These are phyloP conservation scores for Aspergillus sp. DNA, from an alignment of 2,329 filamentous ascomycete genomes.

Conservation along the genomic window DNA sequence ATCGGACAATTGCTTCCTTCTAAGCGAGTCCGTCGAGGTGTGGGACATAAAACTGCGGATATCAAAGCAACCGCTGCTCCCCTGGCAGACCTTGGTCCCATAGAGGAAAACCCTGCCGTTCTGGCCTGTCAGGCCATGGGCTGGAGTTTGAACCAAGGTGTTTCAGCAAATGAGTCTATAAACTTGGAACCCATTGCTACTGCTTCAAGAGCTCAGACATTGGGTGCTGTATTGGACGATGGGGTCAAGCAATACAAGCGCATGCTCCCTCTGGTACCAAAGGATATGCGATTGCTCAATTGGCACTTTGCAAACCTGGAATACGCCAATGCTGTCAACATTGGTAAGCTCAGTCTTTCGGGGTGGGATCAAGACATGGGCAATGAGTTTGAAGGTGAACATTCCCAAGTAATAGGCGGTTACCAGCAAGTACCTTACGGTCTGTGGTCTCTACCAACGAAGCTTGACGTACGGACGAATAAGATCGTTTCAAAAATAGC, in stretches of 20 bases:
- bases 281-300: constrained; percentile 86
- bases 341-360: constrained; percentile 78
- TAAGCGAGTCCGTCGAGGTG: constrained; percentile 40
- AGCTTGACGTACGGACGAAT: constrained; percentile 71
- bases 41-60: constrained; percentile 45
- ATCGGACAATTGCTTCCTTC: constrained; percentile 39
- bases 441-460: constrained; percentile 69
- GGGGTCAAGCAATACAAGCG: constrained; percentile 83
- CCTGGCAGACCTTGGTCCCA: constrained; percentile 58
- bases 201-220: constrained; percentile 60
- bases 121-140: constrained; percentile 76
- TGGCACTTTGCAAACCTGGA: constrained; percentile 99
- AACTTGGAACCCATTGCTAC: constrained; percentile 64
- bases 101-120: constrained; percentile 67
- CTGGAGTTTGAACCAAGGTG: constrained; percentile 67
- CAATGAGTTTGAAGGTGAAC: constrained; percentile 93
- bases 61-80: constrained; percentile 44
- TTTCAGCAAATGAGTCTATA: constrained; percentile 61
- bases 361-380: constrained; percentile 97
- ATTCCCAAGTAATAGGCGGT: constrained; percentile 88
- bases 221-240: constrained; percentile 88
- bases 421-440: constrained; percentile 93
- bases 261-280: constrained; percentile 75
- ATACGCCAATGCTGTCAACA: constrained; percentile 90
- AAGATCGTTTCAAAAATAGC: constrained; percentile 71